Conservation (phyloP, 352 stramenopile genomes). For the Phytophthora pistaciae region DNA sequence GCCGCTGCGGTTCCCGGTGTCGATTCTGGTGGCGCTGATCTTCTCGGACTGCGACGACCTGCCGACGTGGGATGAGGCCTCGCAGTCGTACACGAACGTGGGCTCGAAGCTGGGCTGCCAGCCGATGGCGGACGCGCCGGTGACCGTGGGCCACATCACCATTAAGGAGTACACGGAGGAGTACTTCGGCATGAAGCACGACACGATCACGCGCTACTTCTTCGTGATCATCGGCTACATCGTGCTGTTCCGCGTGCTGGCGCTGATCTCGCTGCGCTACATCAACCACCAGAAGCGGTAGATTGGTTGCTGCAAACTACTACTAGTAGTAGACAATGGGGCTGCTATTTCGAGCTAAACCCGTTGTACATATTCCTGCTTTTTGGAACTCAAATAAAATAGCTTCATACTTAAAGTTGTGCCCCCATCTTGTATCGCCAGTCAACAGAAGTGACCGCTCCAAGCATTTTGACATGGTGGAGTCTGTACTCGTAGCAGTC, state of each 20-base stretch:
- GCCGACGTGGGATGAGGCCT: constrained; percentile 26
- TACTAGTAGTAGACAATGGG: neutral
- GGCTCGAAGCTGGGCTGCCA: constrained; percentile 37
- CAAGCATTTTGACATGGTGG: no score
- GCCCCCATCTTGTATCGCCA: no score
- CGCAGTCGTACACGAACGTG: constrained; percentile 29
- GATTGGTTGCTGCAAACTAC: neutral
- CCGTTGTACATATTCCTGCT: neutral
- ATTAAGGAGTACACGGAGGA: constrained; percentile 35
- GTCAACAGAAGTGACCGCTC: no score
- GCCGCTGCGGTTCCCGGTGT: constrained; percentile 36
- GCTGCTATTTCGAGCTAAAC: neutral
- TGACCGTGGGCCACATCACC: constrained; percentile 33
- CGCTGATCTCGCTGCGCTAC: constrained; percentile 43
- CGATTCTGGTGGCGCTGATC: constrained; percentile 36
- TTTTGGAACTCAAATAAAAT: neutral
- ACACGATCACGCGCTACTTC: constrained; percentile 33
- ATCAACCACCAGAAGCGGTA: constrained; percentile 54
- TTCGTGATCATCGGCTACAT: constrained; percentile 34
- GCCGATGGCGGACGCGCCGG: constrained; percentile 29
- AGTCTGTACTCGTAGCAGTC: no score
- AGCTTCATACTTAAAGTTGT: no score
- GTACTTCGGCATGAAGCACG: constrained; percentile 33
- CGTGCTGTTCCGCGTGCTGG: constrained; percentile 37
- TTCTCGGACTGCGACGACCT: constrained; percentile 41